These are phyloP conservation scores for Chaetomidium leptoderma DNA, from an alignment of 495 filamentous ascomycete genomes.

Conservation along the genomic window DNA sequence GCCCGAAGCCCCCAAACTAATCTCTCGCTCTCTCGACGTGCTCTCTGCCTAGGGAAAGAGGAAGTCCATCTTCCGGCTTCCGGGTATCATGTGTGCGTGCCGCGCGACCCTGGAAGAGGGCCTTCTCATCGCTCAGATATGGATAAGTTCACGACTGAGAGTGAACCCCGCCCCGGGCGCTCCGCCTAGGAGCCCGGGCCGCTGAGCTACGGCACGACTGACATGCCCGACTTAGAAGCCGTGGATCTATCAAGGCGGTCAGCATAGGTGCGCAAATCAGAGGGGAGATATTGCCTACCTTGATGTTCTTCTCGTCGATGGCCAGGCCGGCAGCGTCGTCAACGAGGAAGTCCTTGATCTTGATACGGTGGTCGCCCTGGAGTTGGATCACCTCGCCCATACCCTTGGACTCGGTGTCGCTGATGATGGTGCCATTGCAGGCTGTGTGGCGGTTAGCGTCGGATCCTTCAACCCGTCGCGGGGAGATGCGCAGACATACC, in stretches of 20 bases:
- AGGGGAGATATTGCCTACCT: slow-evolving; percentile 51
- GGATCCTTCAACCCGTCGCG: neutral
- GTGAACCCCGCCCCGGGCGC: slow-evolving; percentile 18
- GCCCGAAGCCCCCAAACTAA: slow-evolving; percentile 20
- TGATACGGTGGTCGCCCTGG: slow-evolving; percentile 97
- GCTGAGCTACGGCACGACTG: slow-evolving; percentile 26
- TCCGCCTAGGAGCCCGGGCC: slow-evolving; percentile 15
- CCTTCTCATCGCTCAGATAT: slow-evolving; percentile 22
- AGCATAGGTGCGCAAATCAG: slow-evolving; percentile 7
- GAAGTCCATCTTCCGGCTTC: slow-evolving; percentile 20
- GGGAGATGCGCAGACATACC: slow-evolving; percentile 52
- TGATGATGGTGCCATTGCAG: slow-evolving; percentile 99
- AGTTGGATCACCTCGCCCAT: slow-evolving; percentile 99
- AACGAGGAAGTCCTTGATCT: slow-evolving; percentile 95
- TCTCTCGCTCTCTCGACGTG: slow-evolving; percentile 11
- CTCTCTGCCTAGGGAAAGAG: slow-evolving; percentile 14
- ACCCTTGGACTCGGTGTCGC: slow-evolving; percentile 64
- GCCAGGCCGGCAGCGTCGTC: slow-evolving; percentile 90
- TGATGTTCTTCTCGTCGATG: slow-evolving; percentile 94
- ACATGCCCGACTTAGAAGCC: slow-evolving; percentile 61
- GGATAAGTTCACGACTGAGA: slow-evolving; percentile 8
- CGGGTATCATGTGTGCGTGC: slow-evolving; percentile 33
- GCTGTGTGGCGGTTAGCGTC: slow-evolving; percentile 48
- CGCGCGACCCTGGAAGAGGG: slow-evolving; percentile 15
- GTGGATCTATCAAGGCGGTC: slow-evolving; percentile 53